These are phyloP conservation scores for Plasmodium billcollinsi DNA, from an alignment of 169 alveolate genomes.

Conservation along the genomic window DNA sequence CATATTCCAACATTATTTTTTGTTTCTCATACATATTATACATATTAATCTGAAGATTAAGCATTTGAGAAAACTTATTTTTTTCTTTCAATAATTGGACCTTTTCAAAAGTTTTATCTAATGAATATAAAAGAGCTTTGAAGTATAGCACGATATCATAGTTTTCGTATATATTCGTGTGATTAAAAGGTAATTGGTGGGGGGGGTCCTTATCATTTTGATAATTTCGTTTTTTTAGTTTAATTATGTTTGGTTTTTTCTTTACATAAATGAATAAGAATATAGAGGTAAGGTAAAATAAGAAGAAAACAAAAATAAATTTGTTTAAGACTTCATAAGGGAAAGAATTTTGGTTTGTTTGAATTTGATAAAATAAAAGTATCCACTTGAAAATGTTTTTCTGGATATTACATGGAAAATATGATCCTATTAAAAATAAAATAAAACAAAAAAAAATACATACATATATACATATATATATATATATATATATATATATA, in stretches of 20 bases:
- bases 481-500: neutral
- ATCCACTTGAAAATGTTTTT: constrained; percentile 20
- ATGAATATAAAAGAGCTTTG: constrained; percentile 41
- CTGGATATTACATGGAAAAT: neutral
- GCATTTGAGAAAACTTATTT: constrained; percentile 8
- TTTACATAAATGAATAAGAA: constrained; percentile 50
- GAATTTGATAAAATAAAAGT: constrained; percentile 45
- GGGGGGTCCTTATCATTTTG: neutral
- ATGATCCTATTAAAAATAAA: neutral
- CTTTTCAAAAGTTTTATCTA: constrained; percentile 62
- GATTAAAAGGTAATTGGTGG: constrained; percentile 44
- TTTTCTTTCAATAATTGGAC: constrained; percentile 28
- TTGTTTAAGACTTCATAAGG: constrained; percentile 22
- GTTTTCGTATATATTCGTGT: constrained; percentile 24
- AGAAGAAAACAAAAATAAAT: constrained; percentile 27
- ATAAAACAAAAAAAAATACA: too few relatives aligned
- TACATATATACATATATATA: neutral
- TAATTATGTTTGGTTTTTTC: constrained; percentile 20
- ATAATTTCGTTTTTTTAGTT: constrained; percentile 7
- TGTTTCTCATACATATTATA: constrained; percentile 25
- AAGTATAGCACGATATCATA: constrained; percentile 34
- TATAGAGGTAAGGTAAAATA: constrained; percentile 52
- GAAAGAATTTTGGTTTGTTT: constrained; percentile 12
- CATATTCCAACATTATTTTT: neutral
- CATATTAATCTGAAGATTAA: constrained; percentile 37